A percentile compares a stretch with the other conserved stretches of the same genome.
Conservation (phyloP, 768 basidiomycete genomes). For the Coprinopsis cinerea region DNA sequence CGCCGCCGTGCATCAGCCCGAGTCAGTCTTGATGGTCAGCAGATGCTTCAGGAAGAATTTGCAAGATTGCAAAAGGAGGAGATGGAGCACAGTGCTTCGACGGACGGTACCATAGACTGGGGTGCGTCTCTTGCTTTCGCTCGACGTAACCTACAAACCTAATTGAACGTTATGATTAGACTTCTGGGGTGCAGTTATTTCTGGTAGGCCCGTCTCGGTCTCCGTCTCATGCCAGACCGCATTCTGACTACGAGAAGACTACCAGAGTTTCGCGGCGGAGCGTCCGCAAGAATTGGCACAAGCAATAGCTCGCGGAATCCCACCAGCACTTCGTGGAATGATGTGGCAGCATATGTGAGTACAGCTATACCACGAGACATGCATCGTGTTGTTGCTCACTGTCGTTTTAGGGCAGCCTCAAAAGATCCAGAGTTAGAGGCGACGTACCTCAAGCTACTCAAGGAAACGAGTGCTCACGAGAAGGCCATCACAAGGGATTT, state of each 20-base stretch:
- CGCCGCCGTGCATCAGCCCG: slow-evolving; percentile 26
- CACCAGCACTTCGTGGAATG: slow-evolving; percentile 83
- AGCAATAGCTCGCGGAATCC: slow-evolving; percentile 92
- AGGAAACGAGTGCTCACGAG: slow-evolving; percentile 82
- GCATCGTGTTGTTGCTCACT: slow-evolving; percentile 7
- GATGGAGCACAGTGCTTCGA: slow-evolving; percentile 29
- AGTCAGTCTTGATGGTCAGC: slow-evolving; percentile 53
- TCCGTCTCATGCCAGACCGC: neutral
- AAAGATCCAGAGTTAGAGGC: slow-evolving; percentile 85
- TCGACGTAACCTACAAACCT: neutral
- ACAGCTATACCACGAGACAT: neutral
- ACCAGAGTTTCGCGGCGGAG: slow-evolving; percentile 79
- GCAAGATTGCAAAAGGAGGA: slow-evolving; percentile 56
- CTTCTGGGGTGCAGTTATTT: slow-evolving; percentile 94
- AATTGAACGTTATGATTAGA: slow-evolving; percentile 35
- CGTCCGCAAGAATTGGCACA: slow-evolving; percentile 72
- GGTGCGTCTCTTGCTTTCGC: slow-evolving; percentile 37
- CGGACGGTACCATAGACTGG: slow-evolving; percentile 65
- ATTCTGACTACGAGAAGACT: slow-evolving; percentile 45
- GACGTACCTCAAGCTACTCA: slow-evolving; percentile 75
- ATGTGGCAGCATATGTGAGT: slow-evolving; percentile 92
- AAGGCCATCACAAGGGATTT: slow-evolving; percentile 93
- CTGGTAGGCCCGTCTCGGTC: slow-evolving; percentile 41
- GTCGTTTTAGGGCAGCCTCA: slow-evolving; percentile 69
- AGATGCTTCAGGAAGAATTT: slow-evolving; percentile 74